These are phyloP conservation scores for Microdochium nivale DNA, from an alignment of 2,329 filamentous ascomycete genomes.

Conservation along the genomic window DNA sequence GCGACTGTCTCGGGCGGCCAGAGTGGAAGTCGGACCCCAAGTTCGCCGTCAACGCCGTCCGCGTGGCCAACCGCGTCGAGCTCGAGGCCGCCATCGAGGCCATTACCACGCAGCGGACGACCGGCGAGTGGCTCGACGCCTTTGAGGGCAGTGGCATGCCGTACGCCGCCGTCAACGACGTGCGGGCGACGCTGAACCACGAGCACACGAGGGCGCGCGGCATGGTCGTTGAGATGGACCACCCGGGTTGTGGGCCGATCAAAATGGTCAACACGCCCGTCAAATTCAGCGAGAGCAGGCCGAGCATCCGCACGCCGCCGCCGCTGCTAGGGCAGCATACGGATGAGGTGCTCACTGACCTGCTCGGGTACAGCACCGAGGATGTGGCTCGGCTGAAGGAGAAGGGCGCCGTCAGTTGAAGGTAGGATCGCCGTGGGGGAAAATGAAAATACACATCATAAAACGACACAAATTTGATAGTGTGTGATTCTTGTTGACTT, in stretches of 20 bases:
- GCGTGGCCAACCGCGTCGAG: constrained; percentile 63
- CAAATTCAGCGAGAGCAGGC: constrained; percentile 80
- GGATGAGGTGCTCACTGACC: constrained; percentile 58
- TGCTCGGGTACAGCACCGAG: constrained; percentile 50
- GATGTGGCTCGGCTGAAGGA: constrained; percentile 55
- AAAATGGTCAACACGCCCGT: constrained; percentile 91
- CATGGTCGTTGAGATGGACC: constrained; percentile 86
- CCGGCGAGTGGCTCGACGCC: constrained; percentile 75
- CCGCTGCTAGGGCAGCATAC: constrained; percentile 86
- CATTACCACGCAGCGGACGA: constrained; percentile 68
- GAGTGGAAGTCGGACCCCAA: constrained; percentile 52
- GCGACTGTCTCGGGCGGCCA: constrained; percentile 46
- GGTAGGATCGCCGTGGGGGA: not conserved
- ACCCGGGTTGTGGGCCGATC: constrained; percentile 73
- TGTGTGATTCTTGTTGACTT: too few relatives aligned
- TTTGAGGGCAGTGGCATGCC: constrained; percentile 91
- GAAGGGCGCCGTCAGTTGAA: constrained; percentile 55
- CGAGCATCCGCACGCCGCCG: constrained; percentile 67
- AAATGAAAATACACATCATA: not conserved
- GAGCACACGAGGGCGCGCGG: constrained; percentile 74
- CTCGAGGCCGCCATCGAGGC: constrained; percentile 74
- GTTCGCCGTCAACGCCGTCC: constrained; percentile 52
- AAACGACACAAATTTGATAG: too few relatives aligned
- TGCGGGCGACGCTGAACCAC: constrained; percentile 76
- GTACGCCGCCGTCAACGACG: constrained; percentile 89